Base-by-base conservation (phyloP, 345 rosid species). In the Stellera chamaejasme region DNA sequence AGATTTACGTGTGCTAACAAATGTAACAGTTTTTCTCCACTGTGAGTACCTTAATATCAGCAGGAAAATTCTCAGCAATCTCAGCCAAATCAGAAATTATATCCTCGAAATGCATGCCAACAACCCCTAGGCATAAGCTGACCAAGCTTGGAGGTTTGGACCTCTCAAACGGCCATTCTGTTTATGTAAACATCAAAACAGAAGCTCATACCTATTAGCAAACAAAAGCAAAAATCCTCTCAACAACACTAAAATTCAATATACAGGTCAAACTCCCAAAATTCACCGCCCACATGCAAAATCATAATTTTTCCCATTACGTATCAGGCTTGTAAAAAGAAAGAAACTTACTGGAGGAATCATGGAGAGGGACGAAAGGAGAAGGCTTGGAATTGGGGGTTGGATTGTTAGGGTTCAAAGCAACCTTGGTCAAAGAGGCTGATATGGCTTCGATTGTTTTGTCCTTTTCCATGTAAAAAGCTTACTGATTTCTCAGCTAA, bases 51-150 rank as follows among this genome's bases (percentile, higher is more conserved):
- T 86, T 92, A 62, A 88, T 72, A 64, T 79, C 77, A 0, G 79
- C 67, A 4, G 98, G 98, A 57, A 92, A 74, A 50, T 69, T 58
- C 44, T 53, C 23, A 11, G 87, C 74, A 67, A 92, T 84, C 48
- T 81, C 91, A 51, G 59, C 60, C 75, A 92, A 70, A 52, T 88
- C 83, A 11, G 64, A 73, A 27, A 75, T 58, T 23, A 92, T 72
- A 23, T 86, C 98, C 66, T 92, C 96, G 67, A 92, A 76, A 78
- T 92, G 73, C 71, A 47, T 73, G 19, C 98, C 96, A 54, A 92
- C 65, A 72, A 88, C 83, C 23, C 85, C 95, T 19, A 92, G 81
- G 66, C 96, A 92, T 65, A 88, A 72, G 69, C 73, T 80, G 7
- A 82, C 71, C 54, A 92, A 79, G 56, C 83, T 81, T 28, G 85